A percentile compares a stretch with the other conserved stretches of the same genome.
Conservation (phyloP, 805 yeast genomes). For the Grigorovia humatica region DNA sequence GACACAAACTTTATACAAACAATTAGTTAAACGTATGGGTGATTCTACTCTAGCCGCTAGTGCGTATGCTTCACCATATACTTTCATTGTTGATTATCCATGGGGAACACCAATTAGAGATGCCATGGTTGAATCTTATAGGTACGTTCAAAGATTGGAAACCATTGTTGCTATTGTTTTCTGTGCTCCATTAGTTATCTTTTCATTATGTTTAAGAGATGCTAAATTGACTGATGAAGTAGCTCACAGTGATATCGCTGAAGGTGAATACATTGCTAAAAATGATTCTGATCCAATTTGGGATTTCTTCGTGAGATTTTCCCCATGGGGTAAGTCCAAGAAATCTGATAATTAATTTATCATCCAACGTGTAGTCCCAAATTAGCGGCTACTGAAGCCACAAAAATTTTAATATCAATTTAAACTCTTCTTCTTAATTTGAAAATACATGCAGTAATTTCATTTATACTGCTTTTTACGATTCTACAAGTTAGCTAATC, state of each 20-base stretch:
- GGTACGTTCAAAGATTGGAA: slow-evolving; percentile 47
- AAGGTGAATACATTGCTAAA: slow-evolving; percentile 16
- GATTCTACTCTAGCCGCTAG: slow-evolving; percentile 32
- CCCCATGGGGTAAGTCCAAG: background rate
- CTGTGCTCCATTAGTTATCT: slow-evolving; percentile 17
- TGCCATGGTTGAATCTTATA: slow-evolving; percentile 49
- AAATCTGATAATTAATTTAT: background rate
- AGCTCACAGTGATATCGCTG: slow-evolving; percentile 21
- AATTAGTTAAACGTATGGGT: slow-evolving; percentile 29
- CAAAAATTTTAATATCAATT: no score
- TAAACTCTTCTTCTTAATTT: no score
- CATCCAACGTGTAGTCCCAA: background rate
- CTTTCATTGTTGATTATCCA: slow-evolving; percentile 36
- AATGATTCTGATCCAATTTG: slow-evolving; percentile 15
- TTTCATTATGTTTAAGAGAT: slow-evolving; percentile 21
- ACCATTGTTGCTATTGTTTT: slow-evolving; percentile 33
- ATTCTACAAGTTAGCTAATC: no score
- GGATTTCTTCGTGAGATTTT: slow-evolving; percentile 6
- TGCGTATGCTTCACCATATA: slow-evolving; percentile 46
- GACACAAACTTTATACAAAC: slow-evolving; percentile 47
- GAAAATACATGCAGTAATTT: no score
- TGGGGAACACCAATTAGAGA: slow-evolving; percentile 58
- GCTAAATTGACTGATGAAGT: slow-evolving; percentile 18
- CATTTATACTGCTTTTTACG: no score
- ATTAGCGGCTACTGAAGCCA: no score